phyloP scores from a whole-genome alignment of 2,329 filamentous ascomycete species.

The Neospermospora avenae region DNA sequence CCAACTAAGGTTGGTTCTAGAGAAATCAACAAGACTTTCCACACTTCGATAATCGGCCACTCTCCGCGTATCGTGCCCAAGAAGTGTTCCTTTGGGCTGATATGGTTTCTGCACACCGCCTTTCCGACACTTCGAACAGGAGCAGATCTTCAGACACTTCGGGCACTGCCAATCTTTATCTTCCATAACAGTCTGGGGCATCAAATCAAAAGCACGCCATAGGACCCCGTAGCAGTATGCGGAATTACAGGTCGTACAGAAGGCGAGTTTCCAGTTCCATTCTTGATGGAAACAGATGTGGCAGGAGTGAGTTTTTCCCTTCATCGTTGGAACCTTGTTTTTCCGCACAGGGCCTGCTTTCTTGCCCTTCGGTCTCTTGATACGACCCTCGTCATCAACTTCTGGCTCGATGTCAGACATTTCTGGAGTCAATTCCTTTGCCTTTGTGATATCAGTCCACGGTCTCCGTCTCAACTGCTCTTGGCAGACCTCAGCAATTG shows the following conservation, averaged over 20 bases:
- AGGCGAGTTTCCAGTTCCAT: conserved; percentile 78
- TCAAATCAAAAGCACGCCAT: conserved; percentile 86
- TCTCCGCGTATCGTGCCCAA: conserved; percentile 87
- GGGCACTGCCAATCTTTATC: conserved; percentile 84
- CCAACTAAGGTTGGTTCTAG: conserved; percentile 83
- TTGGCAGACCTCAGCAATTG: conserved; percentile 89
- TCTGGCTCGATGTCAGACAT: conserved; percentile 52
- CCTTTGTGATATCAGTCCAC: conserved; percentile 69
- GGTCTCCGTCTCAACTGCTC: conserved; percentile 77
- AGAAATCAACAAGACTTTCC: conserved; percentile 87
- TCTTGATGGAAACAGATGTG: conserved; percentile 83
- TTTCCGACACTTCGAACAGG: conserved; percentile 71
- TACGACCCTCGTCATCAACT: conserved; percentile 60
- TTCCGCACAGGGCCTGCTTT: conserved; percentile 38
- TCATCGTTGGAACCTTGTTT: conserved; percentile 42
- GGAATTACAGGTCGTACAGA: conserved; percentile 72
- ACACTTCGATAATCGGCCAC: conserved; percentile 90
- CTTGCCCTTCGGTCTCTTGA: conserved; percentile 59
- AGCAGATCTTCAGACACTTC: conserved; percentile 81
- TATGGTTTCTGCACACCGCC: conserved; percentile 73
- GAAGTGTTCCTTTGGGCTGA: conserved; percentile 78
- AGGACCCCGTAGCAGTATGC: conserved; percentile 92
- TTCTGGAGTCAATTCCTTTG: conserved; percentile 33
- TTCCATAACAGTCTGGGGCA: conserved; percentile 80
- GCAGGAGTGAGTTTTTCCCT: conserved; percentile 56